Evolutionary conservation across 352 stramenopile genomes (phyloP).

Genomic region (Vaucheria bursata): DNA sequence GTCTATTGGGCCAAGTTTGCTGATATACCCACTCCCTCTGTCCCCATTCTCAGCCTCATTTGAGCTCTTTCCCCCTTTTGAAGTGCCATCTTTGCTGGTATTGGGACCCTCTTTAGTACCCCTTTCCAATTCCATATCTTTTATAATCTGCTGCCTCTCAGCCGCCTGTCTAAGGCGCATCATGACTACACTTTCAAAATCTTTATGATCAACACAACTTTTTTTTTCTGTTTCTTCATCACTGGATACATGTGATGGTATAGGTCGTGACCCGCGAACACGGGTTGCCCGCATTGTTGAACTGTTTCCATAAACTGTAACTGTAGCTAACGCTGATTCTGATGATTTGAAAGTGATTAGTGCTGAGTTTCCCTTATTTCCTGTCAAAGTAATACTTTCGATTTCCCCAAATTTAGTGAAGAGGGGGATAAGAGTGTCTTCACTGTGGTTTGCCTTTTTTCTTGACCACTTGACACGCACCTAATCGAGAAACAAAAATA

Average conservation of each 20-base stretch:
- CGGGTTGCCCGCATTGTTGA: slow-evolving; percentile 25
- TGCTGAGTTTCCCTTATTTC: slow-evolving; percentile 24
- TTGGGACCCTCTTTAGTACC: no score
- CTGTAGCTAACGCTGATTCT: slow-evolving; percentile 13
- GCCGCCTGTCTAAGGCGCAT: slow-evolving; percentile 36
- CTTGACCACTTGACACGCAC: slow-evolving; percentile 38
- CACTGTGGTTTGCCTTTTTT: slow-evolving; percentile 30
- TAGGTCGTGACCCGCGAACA: slow-evolving; percentile 13
- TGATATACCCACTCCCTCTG: no score
- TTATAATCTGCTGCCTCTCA: slow-evolving; percentile 19
- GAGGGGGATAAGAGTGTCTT: slow-evolving; percentile 36
- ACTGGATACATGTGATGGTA: neutral
- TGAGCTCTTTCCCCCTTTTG: no score
- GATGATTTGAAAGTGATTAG: slow-evolving; percentile 23
- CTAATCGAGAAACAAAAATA: no score
- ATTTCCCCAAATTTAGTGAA: slow-evolving; percentile 25
- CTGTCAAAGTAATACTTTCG: slow-evolving; percentile 18
- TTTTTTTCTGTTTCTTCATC: neutral
- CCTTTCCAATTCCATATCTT: no score
- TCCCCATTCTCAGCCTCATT: no score
- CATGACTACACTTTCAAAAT: slow-evolving; percentile 40
- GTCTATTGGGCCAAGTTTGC: no score
- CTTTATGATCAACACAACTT: slow-evolving; percentile 17
- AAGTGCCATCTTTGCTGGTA: no score
- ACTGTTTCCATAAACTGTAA: slow-evolving; percentile 13